Evolutionary conservation across 345 rosid species (phyloP).

Genomic region (Turnera subulata): DNA sequence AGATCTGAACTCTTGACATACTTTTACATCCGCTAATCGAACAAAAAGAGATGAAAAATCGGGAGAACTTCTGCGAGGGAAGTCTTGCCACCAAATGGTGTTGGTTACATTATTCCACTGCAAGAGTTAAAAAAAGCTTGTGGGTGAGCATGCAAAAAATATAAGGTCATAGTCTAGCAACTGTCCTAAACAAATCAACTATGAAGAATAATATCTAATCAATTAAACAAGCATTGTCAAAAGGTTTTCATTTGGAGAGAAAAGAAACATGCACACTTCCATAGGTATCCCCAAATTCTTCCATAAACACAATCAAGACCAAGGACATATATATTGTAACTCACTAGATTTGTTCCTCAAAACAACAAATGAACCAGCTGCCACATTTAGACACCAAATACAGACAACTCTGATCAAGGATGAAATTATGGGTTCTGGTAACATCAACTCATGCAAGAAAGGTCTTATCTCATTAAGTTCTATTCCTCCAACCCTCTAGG

Average conservation of each 20-base stretch:
- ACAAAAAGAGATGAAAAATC: constrained; percentile 66
- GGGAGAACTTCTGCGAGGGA: constrained; percentile 59
- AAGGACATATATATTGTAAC: no score
- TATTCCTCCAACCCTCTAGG: no score
- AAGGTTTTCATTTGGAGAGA: neutral
- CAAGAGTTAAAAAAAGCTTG: constrained; percentile 13
- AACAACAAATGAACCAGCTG: constrained; percentile 2
- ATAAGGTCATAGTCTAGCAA: neutral
- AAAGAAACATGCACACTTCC: no score
- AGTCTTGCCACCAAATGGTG: constrained; percentile 98
- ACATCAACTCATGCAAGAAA: no score
- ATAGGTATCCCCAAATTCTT: no score
- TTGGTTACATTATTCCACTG: constrained; percentile 95
- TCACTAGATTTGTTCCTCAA: no score
- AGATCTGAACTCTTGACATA: constrained; percentile 35
- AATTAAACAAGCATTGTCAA: neutral
- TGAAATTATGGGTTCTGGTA: no score
- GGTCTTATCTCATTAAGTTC: no score
- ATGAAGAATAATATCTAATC: no score
- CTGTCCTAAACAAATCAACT: neutral
- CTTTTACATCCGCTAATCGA: constrained; percentile 32
- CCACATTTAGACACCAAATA: neutral
- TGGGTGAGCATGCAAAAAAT: constrained; percentile 8
- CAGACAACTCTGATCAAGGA: neutral
- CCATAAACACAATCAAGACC: no score